Conservation (phyloP, 208 protist species). For the Trypanosoma vivax region DNA sequence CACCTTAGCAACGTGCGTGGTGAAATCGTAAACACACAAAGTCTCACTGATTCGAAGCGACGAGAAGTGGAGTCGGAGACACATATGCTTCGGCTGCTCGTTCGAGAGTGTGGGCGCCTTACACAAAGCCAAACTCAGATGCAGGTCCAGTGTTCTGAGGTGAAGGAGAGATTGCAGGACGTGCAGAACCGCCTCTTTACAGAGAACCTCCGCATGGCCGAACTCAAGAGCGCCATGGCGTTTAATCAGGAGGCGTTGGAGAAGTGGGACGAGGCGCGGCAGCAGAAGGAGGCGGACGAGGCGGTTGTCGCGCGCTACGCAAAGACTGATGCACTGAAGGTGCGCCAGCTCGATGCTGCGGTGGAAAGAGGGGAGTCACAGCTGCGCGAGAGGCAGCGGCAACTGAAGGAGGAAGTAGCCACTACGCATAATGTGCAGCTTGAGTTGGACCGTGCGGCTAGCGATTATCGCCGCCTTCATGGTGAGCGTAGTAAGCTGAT, state of each 20-base stretch:
- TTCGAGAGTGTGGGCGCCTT: conserved; percentile 79
- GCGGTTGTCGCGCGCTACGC: conserved; percentile 86
- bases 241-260: conserved; percentile 94
- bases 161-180: conserved; percentile 57
- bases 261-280: conserved; percentile 89
- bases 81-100: conserved; percentile 84
- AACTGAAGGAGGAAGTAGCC: conserved; percentile 72
- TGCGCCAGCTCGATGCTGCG: conserved; percentile 76
- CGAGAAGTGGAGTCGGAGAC: conserved; percentile 90
- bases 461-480: conserved; percentile 87
- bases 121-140: conserved; percentile 46
- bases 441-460: conserved; percentile 90
- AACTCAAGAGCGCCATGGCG: conserved; percentile 84
- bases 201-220: conserved; percentile 88
- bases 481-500: conserved; percentile 81
- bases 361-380: conserved; percentile 69
- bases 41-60: conserved; percentile 78
- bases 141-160: conserved; percentile 34
- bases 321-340: conserved; percentile 80
- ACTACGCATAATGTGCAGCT: conserved; percentile 82
- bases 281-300: conserved; percentile 92
- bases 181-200: conserved; percentile 86
- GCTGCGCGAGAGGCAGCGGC: conserved; percentile 42
- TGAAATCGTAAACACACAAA: conserved; percentile 87
- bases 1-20: conserved; percentile 87